phyloP scores from a whole-genome alignment of 2,329 filamentous ascomycete genomes.

The Claviceps sorghi region DNA sequence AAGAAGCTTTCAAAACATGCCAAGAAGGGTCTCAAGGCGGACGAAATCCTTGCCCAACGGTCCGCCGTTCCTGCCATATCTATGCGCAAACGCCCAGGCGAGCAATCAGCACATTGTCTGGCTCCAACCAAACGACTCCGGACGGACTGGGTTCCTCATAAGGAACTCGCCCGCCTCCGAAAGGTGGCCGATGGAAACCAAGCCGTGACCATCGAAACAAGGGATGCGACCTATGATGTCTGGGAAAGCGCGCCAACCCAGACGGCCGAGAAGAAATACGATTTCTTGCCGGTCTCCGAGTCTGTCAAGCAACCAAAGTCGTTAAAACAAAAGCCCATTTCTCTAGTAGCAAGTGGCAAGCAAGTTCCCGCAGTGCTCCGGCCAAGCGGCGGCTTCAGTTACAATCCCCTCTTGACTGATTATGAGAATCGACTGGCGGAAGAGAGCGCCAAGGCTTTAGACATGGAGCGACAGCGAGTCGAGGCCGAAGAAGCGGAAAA shows the following conservation, averaged over 20 bases:
- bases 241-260: slow-evolving; percentile 44
- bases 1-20: slow-evolving; percentile 49
- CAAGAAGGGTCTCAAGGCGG: slow-evolving; percentile 70
- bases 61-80: slow-evolving; percentile 70
- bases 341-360: slow-evolving; percentile 72
- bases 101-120: slow-evolving; percentile 58
- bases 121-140: slow-evolving; percentile 61
- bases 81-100: slow-evolving; percentile 58
- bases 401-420: slow-evolving; percentile 79
- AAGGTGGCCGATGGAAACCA: slow-evolving; percentile 63
- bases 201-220: slow-evolving; percentile 36
- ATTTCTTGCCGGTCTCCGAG: slow-evolving; percentile 51
- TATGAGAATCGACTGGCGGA: slow-evolving; percentile 63
- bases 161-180: slow-evolving; percentile 66
- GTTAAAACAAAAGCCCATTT: slow-evolving; percentile 61
- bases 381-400: slow-evolving; percentile 72
- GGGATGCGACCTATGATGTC: slow-evolving; percentile 60
- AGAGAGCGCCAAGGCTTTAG: slow-evolving; percentile 67
- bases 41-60: slow-evolving; percentile 78
- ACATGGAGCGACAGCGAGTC: slow-evolving; percentile 61
- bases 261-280: slow-evolving; percentile 24
- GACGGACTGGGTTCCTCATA: slow-evolving; percentile 67
- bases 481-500: slow-evolving; percentile 51
- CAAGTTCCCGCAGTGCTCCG: slow-evolving; percentile 61
- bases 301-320: slow-evolving; percentile 60